These are phyloP conservation scores for Cladosporium sp. DNA, from an alignment of 2,329 filamentous ascomycete species.

Conservation along the genomic window DNA sequence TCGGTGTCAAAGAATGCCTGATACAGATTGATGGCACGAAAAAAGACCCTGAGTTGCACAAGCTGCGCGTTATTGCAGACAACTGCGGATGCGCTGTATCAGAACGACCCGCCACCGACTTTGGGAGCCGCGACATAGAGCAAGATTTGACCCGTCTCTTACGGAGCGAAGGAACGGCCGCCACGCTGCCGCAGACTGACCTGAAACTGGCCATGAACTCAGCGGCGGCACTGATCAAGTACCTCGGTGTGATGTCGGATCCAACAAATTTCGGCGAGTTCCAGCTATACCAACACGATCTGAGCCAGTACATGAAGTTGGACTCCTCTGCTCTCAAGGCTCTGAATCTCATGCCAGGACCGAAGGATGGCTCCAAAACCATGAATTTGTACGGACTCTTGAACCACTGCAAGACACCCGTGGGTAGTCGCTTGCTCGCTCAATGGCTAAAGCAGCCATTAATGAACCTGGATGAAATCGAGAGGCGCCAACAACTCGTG, in stretches of 20 bases:
- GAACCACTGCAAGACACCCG: constrained; percentile 96
- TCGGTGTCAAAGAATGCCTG: constrained; percentile 90
- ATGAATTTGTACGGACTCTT: constrained; percentile 95
- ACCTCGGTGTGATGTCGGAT: constrained; percentile 85
- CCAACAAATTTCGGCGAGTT: constrained; percentile 95
- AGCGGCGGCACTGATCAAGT: constrained; percentile 89
- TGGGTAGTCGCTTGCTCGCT: constrained; percentile 81
- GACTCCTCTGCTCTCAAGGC: constrained; percentile 92
- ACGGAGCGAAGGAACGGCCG: constrained; percentile 76
- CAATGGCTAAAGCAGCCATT: constrained; percentile 98
- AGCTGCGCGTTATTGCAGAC: constrained; percentile 83
- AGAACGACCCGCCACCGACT: constrained; percentile 72
- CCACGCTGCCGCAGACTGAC: constrained; percentile 80
- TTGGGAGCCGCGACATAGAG: constrained; percentile 86
- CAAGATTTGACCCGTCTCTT: constrained; percentile 85
- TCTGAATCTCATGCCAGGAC: constrained; percentile 94
- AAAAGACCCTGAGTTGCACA: constrained; percentile 83
- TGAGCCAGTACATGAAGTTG: constrained; percentile 97
- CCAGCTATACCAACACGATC: constrained; percentile 92
- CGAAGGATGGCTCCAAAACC: constrained; percentile 88
- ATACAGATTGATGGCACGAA: constrained; percentile 73
- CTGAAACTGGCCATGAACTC: constrained; percentile 95
- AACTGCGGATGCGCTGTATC: constrained; percentile 88
- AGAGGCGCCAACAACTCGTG: constrained; percentile 86
- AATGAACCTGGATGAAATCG: constrained; percentile 85